Evolutionary conservation across 192 early-diverging fungal species (phyloP).

Genomic region (Backusella australiensis): DNA sequence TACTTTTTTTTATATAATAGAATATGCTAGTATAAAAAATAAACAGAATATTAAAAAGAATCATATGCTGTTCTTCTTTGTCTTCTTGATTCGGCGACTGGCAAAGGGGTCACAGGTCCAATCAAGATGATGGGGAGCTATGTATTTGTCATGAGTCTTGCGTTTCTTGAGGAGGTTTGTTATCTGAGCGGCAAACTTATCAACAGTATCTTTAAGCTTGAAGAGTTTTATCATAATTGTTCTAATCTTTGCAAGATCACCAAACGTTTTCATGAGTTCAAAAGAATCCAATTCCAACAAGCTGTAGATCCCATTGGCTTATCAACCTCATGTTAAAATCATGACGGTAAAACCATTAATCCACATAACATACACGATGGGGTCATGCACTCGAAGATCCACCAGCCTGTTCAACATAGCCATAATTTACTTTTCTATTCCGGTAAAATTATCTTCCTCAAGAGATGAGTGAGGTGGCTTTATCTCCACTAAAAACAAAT

Average conservation of each 20-base stretch:
- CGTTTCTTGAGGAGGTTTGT: too few relatives aligned
- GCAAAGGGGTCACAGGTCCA: too few relatives aligned
- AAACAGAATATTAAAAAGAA: too few relatives aligned
- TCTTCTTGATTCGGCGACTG: too few relatives aligned
- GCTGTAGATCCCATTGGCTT: neutral
- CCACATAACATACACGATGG: neutral
- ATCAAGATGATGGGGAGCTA: too few relatives aligned
- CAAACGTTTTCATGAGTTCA: neutral
- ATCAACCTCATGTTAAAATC: neutral
- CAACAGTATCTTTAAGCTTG: neutral
- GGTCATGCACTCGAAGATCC: neutral
- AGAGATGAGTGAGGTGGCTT: neutral
- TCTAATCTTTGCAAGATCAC: neutral
- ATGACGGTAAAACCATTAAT: neutral
- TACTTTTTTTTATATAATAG: too few relatives aligned
- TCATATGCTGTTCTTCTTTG: too few relatives aligned
- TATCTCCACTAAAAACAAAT: neutral
- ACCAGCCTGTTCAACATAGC: neutral
- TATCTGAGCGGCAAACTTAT: too few relatives aligned
- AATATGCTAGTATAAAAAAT: too few relatives aligned
- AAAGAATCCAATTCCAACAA: neutral
- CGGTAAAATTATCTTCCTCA: neutral
- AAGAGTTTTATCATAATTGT: neutral
- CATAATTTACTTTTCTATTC: neutral
- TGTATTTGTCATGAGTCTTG: too few relatives aligned